Percentiles rank a stretch among this genome's conserved stretches.
phyloP scores from a whole-genome alignment of 148 eudicot genomes.

The Rhododendron kiyosumense region DNA sequence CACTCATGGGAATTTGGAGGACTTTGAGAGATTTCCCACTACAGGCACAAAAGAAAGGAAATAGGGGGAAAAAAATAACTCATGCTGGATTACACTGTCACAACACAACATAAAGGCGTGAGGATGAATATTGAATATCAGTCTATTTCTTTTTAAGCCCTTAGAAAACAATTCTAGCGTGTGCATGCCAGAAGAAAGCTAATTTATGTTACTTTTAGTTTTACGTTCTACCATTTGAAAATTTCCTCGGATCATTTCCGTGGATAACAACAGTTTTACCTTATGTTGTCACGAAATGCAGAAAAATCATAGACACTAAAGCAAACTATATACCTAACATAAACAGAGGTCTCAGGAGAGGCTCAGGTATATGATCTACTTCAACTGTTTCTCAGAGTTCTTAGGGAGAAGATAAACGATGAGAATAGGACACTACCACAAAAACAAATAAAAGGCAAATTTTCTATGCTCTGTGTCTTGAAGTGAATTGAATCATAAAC shows the following conservation, averaged over 20 bases:
- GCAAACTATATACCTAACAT: neutral
- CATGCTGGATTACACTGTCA: neutral
- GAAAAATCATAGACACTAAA: neutral
- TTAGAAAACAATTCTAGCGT: neutral
- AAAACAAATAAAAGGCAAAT: neutral
- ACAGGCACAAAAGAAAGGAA: neutral
- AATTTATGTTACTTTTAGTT: neutral
- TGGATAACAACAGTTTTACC: neutral
- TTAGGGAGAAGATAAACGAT: neutral
- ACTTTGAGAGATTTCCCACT: constrained; percentile 23
- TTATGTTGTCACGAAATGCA: neutral
- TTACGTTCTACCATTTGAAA: neutral
- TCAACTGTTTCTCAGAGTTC: neutral
- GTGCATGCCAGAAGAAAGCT: neutral
- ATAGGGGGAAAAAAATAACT: neutral
- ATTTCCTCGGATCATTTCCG: neutral
- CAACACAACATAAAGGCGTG: neutral
- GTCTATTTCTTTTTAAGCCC: neutral
- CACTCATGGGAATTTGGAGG: constrained; percentile 22
- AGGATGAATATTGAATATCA: neutral
- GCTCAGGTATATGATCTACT: neutral
- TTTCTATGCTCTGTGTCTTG: neutral
- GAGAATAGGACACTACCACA: neutral
- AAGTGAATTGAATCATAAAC: neutral
- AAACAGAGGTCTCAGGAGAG: neutral